phyloP scores from a whole-genome alignment of 2,329 filamentous ascomycete species.

The Diaporthe citriasiana region DNA sequence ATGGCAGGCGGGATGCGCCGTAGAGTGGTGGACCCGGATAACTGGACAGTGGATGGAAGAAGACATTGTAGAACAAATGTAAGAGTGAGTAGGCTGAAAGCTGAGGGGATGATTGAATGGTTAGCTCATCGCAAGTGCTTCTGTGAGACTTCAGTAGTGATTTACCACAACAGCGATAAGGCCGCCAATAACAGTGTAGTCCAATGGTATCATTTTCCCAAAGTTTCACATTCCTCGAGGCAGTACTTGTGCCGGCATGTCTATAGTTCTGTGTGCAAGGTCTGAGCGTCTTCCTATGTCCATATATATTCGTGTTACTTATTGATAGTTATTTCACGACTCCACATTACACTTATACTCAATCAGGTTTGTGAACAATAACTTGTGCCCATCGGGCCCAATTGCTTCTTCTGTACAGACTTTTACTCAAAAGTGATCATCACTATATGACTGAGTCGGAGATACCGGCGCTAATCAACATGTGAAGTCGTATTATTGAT shows the following conservation, averaged over 20 bases:
- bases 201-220: background rate
- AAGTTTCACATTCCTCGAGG: too few relatives aligned
- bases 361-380: background rate
- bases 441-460: background rate
- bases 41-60: conserved; percentile 47
- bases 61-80: conserved; percentile 46
- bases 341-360: background rate
- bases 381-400: background rate
- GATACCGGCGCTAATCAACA: background rate
- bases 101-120: background rate
- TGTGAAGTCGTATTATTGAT: background rate
- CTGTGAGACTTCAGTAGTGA: background rate
- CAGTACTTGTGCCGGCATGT: too few relatives aligned
- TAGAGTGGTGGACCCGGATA: conserved; percentile 47
- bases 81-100: conserved; percentile 28
- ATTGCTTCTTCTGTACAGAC: background rate
- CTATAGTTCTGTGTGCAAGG: background rate
- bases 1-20: conserved; percentile 45
- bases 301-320: background rate
- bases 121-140: background rate
- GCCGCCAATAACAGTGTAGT: background rate
- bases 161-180: background rate
- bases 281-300: background rate
- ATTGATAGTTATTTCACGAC: background rate
- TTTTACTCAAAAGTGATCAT: background rate